Percentiles rank a stretch among this genome's conserved stretches.
Conservation (phyloP, 2,329 filamentous ascomycete genomes). For the Rasamsonia emersonii region DNA sequence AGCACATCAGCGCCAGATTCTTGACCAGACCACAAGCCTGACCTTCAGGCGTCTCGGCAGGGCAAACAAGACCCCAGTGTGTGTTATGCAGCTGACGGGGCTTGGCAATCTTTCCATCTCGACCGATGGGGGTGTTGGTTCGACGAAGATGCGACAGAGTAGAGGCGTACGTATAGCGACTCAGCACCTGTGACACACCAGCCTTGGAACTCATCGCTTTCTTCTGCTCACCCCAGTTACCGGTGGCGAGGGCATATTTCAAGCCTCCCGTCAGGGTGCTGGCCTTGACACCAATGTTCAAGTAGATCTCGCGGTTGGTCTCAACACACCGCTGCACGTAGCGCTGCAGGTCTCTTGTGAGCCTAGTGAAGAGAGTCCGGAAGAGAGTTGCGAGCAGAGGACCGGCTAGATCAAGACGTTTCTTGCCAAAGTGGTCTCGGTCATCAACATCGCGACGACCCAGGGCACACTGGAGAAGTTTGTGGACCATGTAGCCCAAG, state of each 20-base stretch:
- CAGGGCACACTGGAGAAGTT: slow-evolving; percentile 84
- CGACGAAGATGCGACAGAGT: slow-evolving; percentile 92
- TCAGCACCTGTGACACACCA: slow-evolving; percentile 95
- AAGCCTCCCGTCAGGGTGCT: slow-evolving; percentile 86
- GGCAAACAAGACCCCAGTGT: slow-evolving; percentile 95
- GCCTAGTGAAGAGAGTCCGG: slow-evolving; percentile 79
- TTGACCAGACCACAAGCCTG: slow-evolving; percentile 98
- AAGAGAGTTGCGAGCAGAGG: slow-evolving; percentile 94
- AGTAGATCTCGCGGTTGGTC: slow-evolving; percentile 76
- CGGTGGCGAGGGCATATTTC: slow-evolving; percentile 93
- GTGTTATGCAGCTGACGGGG: slow-evolving; percentile 97
- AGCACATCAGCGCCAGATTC: slow-evolving; percentile 96
- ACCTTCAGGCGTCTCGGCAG: slow-evolving; percentile 94
- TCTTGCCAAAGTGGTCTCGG: slow-evolving; percentile 98
- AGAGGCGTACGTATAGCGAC: slow-evolving; percentile 94
- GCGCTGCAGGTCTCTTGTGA: slow-evolving; percentile 82
- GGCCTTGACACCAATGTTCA: slow-evolving; percentile 83
- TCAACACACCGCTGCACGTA: slow-evolving; percentile 92
- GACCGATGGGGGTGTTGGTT: slow-evolving; percentile 94
- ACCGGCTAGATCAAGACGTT: slow-evolving; percentile 89
- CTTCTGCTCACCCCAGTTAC: slow-evolving; percentile 99
- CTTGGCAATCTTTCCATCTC: slow-evolving; percentile 97
- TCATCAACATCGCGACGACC: slow-evolving; percentile 92
- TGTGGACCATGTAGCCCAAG: slow-evolving; percentile 97
- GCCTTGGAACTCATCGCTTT: slow-evolving; percentile 92